These are phyloP conservation scores for Phaeosphaeria sp. DNA, from an alignment of 2,329 filamentous ascomycete species.

Conservation along the genomic window DNA sequence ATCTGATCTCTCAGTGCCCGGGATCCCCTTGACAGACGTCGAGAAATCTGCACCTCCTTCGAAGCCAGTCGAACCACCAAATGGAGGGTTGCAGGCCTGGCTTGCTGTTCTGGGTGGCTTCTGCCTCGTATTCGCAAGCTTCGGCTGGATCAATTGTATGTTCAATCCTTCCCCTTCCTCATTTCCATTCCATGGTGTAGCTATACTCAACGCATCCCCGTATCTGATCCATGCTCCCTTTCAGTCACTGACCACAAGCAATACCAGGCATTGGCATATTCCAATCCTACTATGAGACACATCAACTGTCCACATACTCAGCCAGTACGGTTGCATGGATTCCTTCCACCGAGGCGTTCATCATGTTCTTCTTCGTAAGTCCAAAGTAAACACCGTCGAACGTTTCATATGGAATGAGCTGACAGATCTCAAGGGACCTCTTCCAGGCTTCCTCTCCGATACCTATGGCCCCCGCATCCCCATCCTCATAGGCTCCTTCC, in stretches of 20 bases:
- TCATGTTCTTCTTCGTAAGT: conserved; percentile 53
- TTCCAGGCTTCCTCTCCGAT: conserved; percentile 32
- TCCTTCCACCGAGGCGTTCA: conserved; percentile 43
- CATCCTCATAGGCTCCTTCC: conserved; percentile 35
- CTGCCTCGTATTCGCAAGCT: conserved; percentile 41
- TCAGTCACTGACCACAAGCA: background rate
- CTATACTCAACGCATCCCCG: too few species aligned
- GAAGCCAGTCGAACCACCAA: background rate
- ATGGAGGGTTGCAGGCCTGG: conserved; percentile 31
- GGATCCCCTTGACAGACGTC: background rate
- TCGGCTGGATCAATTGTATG: conserved; percentile 38
- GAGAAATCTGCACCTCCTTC: background rate
- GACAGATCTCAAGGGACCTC: conserved; percentile 44
- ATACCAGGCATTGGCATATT: conserved; percentile 42
- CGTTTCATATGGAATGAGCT: conserved; percentile 37
- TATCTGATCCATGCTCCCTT: too few species aligned
- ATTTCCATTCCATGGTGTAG: too few species aligned
- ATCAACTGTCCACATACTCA: conserved; percentile 38
- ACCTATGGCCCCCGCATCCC: conserved; percentile 52
- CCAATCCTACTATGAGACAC: conserved; percentile 47
- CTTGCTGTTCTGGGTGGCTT: conserved; percentile 42
- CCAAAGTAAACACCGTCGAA: background rate
- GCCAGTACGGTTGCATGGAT: conserved; percentile 49
- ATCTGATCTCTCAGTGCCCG: background rate
- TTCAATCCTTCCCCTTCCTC: too few species aligned